A percentile compares a stretch with the other conserved stretches of the same genome.
These are phyloP conservation scores for Eimeria falciformis DNA, from an alignment of 169 alveolate genomes.

Conservation along the genomic window DNA sequence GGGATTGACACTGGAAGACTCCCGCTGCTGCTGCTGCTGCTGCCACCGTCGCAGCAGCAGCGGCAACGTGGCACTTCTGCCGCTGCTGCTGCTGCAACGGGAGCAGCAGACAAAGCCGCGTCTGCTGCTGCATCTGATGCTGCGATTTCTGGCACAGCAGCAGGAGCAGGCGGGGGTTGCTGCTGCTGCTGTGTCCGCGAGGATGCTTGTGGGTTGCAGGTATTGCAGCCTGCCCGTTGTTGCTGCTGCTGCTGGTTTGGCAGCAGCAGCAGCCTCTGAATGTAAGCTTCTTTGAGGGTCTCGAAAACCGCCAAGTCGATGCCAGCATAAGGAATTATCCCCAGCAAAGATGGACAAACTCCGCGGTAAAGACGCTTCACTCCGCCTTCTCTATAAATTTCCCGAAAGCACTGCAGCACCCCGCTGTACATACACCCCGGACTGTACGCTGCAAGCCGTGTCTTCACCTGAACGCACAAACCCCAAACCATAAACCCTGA, in stretches of 20 bases:
- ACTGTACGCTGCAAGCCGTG: conserved; percentile 80
- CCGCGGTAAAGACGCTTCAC: conserved; percentile 77
- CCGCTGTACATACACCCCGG: conserved; percentile 78
- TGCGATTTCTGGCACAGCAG: background rate
- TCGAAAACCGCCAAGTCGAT: conserved; percentile 80
- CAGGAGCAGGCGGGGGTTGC: background rate
- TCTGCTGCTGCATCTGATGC: background rate
- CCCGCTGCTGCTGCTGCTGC: conserved; percentile 51
- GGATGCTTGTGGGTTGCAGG: conserved; percentile 30
- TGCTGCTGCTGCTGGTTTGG: conserved; percentile 48
- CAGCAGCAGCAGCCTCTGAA: conserved; percentile 12
- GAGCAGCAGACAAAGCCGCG: background rate
- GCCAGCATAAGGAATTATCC: conserved; percentile 82
- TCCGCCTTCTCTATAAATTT: conserved; percentile 73
- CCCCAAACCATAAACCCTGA: background rate
- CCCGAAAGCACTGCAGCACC: conserved; percentile 73
- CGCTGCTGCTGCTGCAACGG: conserved; percentile 20
- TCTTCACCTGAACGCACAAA: conserved; percentile 76
- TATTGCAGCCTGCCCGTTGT: conserved; percentile 38
- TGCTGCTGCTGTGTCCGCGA: background rate
- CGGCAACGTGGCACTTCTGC: conserved; percentile 22
- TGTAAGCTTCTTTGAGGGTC: conserved; percentile 73
- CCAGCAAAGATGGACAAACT: conserved; percentile 78
- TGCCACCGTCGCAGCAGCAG: conserved; percentile 51
- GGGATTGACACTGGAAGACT: conserved; percentile 34